Evolutionary conservation across 2,329 filamentous ascomycete species (phyloP), one percentile per base, ranked within the genome.

Genomic region (Sporothrix brunneoviolacea): DNA sequence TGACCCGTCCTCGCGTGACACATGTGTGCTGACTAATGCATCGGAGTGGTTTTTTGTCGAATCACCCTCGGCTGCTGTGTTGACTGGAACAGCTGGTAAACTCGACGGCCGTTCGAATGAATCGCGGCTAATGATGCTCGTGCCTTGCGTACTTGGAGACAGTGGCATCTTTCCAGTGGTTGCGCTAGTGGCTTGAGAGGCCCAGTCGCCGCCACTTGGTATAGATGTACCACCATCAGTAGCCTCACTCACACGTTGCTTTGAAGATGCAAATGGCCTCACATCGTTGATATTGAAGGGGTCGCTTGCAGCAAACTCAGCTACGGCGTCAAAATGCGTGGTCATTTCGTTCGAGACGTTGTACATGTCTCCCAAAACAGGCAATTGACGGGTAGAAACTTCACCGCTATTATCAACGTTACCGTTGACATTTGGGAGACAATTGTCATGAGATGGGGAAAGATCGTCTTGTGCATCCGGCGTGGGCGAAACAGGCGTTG

Each of bases 131-230:
- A 80, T 74, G 55, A 84, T 79, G 63, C 80, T 84, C 16, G 81
- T 84, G 35, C 80, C 81, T 60, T 81, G 74, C 3, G 81, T 84
- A 61, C 80, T 83, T 3, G 81, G 81, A 21, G 80, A 83, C 32
- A 83, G 66, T 4, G 80, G 79, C 74, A 82, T 76, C 64, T 81
- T 82, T 44, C 78, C 75, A 2, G 79, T 83, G 2, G 79, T 80
- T 8, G 79, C 79, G 58, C 78, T 82, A 13, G 80, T 83, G 4
- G 75, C 77, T 57, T 83, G 79, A 4, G 77, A 81, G 3, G 76
- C 75, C 77, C 79, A 83, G 58, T 83, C 80, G 9, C 75, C 78
- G 0, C 73, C 71, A 42, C 69, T 72, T 0, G 73, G 74, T 2
- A 70, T 73, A 8, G 77, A 79, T 38, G 69, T 72, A 62, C 79